Percentiles rank a stretch among this genome's conserved stretches.
phyloP scores from a whole-genome alignment of 2,329 filamentous ascomycete species.

The Exophiala oligosperma region DNA sequence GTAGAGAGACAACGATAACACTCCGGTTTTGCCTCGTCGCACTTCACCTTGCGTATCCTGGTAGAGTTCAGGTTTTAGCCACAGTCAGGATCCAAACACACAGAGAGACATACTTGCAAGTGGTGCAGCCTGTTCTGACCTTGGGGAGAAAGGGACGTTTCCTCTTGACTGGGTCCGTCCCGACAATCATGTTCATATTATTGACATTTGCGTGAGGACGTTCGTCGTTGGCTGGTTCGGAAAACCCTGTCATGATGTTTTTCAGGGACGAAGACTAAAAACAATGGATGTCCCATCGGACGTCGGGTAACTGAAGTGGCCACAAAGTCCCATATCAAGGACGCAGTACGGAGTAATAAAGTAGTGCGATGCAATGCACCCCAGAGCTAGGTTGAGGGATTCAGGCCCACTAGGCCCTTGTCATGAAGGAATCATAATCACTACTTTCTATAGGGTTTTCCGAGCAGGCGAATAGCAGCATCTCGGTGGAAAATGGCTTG shows the following conservation, averaged over 20 bases:
- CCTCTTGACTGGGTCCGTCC: slow-evolving; percentile 10
- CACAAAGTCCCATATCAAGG: too few relatives aligned
- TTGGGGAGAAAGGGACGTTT: slow-evolving; percentile 15
- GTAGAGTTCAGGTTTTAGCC: slow-evolving; percentile 4
- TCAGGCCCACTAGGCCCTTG: too few relatives aligned
- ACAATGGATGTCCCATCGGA: too few relatives aligned
- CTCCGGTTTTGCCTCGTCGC: slow-evolving; percentile 55
- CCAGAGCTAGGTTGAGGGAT: too few relatives aligned
- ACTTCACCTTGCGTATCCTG: slow-evolving; percentile 52
- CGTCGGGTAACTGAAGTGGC: too few relatives aligned
- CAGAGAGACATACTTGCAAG: slow-evolving; percentile 52
- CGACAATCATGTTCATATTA: too few relatives aligned
- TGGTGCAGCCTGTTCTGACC: slow-evolving; percentile 48
- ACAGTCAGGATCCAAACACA: background rate
- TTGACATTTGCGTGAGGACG: background rate
- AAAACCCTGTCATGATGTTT: background rate
- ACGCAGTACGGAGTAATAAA: too few relatives aligned
- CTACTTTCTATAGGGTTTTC: background rate
- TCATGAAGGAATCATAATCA: background rate
- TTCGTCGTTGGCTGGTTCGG: background rate
- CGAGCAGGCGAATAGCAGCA: slow-evolving; percentile 4
- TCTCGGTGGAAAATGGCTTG: background rate
- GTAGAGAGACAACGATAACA: slow-evolving; percentile 57
- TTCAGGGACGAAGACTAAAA: too few relatives aligned
- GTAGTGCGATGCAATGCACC: too few relatives aligned